Percentiles rank a stretch among this genome's conserved stretches.
These are phyloP conservation scores for Eremochloa ophiuroides DNA, from an alignment of 176 grass and related monocot species.

Conservation along the genomic window DNA sequence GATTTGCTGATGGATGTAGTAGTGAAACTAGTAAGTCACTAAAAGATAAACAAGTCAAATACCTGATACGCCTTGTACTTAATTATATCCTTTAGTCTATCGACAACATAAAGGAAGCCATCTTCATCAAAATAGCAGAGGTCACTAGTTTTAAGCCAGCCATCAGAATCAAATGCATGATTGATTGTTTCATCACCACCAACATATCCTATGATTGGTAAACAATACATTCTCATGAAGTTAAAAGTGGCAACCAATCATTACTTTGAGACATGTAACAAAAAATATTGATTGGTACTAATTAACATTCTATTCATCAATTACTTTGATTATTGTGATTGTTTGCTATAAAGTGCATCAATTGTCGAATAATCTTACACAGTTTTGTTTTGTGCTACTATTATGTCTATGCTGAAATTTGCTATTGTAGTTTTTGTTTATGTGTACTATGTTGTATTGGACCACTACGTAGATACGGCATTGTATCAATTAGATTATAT, in stretches of 20 bases:
- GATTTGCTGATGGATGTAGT: no score
- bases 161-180: neutral
- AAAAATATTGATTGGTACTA: neutral
- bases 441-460: neutral
- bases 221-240: fast-evolving
- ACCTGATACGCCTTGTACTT: neutral
- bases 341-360: neutral
- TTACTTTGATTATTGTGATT: neutral
- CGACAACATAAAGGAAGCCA: neutral
- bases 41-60: neutral
- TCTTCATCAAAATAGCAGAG: neutral
- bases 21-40: neutral
- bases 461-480: neutral
- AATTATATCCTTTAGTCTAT: neutral
- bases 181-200: neutral
- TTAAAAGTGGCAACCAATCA: no score
- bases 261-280: neutral
- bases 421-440: neutral
- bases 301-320: neutral
- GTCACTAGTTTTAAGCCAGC: neutral
- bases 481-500: neutral
- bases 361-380: neutral
- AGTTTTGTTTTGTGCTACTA: neutral
- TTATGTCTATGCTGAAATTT: neutral
- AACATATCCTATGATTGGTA: neutral